Percentiles rank a stretch among this genome's conserved stretches.
phyloP scores from a whole-genome alignment of 768 basidiomycete genomes.

The Leccinum arenicola region DNA sequence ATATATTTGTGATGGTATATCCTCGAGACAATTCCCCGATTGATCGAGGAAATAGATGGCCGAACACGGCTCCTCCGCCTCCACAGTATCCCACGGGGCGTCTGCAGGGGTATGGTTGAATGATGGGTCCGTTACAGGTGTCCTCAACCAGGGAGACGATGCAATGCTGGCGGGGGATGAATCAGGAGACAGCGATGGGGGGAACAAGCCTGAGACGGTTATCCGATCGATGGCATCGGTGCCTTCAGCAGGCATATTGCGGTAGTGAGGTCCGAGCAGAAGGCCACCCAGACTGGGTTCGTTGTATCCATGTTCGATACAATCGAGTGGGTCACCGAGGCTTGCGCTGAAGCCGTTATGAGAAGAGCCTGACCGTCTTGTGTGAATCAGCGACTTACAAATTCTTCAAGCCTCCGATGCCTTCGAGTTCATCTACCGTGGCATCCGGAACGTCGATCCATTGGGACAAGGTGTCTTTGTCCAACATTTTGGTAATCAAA shows the following conservation, averaged over 20 bases:
- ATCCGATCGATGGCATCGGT: background rate
- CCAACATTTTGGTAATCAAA: slow-evolving; percentile 8
- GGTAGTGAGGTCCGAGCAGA: slow-evolving; percentile 5
- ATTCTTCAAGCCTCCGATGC: slow-evolving; percentile 12
- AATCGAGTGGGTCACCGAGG: background rate
- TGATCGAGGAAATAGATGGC: slow-evolving; percentile 14
- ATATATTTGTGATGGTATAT: slow-evolving; percentile 3
- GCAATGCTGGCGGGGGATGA: slow-evolving; percentile 20
- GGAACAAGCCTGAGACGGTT: background rate
- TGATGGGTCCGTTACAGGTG: slow-evolving; percentile 10
- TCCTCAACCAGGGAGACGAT: slow-evolving; percentile 24
- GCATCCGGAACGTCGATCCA: slow-evolving; percentile 19
- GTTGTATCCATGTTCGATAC: background rate
- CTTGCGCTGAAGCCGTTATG: slow-evolving; percentile 6
- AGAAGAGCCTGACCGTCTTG: slow-evolving; percentile 12
- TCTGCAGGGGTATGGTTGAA: background rate
- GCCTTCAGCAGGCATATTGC: background rate
- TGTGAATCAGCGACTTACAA: slow-evolving; percentile 18
- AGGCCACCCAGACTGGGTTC: slow-evolving; percentile 10
- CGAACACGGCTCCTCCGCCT: background rate
- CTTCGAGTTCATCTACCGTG: slow-evolving; percentile 21
- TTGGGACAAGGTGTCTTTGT: slow-evolving; percentile 8
- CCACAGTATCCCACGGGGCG: background rate
- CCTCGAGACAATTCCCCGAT: slow-evolving; percentile 12
- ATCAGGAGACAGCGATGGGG: slow-evolving; percentile 25